phyloP scores from a whole-genome alignment of 805 yeast genomes.

The Schizosaccharomyces osmophilus region DNA sequence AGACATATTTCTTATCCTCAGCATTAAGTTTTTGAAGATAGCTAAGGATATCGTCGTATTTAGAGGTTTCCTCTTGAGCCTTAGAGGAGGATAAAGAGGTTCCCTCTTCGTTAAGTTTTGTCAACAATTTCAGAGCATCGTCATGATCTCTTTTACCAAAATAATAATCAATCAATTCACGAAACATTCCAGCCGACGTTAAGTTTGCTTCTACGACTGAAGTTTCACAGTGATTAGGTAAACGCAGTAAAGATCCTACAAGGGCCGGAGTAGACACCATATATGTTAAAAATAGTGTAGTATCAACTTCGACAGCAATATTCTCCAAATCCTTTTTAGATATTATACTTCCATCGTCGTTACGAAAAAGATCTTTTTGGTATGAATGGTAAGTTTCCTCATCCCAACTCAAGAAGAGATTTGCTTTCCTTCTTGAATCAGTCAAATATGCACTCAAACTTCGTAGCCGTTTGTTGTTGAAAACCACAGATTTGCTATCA shows the following conservation, averaged over 20 bases:
- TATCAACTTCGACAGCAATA: constrained; percentile 25
- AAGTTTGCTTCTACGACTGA: constrained; percentile 33
- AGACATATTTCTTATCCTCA: constrained; percentile 17
- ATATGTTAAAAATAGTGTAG: constrained; percentile 55
- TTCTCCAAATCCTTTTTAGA: background rate
- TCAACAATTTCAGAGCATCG: constrained; percentile 41
- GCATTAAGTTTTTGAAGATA: background rate
- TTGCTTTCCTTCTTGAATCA: background rate
- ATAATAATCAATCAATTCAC: constrained; percentile 58
- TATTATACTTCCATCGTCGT: background rate
- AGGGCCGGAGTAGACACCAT: constrained; percentile 40
- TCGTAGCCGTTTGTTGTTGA: background rate
- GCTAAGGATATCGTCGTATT: constrained; percentile 20
- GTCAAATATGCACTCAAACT: background rate
- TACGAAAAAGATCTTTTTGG: background rate
- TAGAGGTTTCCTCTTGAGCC: constrained; percentile 14
- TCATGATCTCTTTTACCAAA: constrained; percentile 35
- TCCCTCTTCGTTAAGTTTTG: constrained; percentile 15
- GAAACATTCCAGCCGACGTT: constrained; percentile 23
- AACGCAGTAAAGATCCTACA: constrained; percentile 60
- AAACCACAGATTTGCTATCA: background rate
- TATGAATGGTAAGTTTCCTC: background rate
- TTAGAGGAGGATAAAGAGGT: constrained; percentile 11
- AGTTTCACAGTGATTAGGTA: constrained; percentile 50
- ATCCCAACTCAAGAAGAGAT: background rate